A percentile compares a stretch with the other conserved stretches of the same genome.
Conservation (phyloP, 2,329 filamentous ascomycete genomes). For the Trichoderma cornu-damae region DNA sequence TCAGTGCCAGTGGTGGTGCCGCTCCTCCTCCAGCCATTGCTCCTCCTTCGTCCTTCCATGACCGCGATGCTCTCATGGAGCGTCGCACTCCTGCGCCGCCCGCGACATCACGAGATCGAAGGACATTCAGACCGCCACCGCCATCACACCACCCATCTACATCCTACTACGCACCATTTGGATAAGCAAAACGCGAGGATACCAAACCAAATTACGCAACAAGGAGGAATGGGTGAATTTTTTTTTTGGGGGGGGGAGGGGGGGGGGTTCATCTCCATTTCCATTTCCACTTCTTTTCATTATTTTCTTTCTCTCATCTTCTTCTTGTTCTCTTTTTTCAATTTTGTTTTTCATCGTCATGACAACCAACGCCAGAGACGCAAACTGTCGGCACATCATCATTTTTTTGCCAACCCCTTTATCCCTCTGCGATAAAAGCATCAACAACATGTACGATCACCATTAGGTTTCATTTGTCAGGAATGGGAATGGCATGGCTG, state of each 20-base stretch:
- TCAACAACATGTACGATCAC: constrained; percentile 18
- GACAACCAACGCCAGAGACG: neutral
- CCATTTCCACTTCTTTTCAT: too few species aligned
- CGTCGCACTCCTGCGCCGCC: constrained; percentile 14
- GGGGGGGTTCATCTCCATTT: too few species aligned
- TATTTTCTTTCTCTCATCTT: too few species aligned
- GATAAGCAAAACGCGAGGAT: neutral
- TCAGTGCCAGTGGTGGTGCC: constrained; percentile 33
- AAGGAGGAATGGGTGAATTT: neutral
- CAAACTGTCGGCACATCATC: neutral
- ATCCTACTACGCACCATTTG: constrained; percentile 16
- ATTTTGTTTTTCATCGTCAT: neutral
- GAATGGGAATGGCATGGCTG: constrained; percentile 10
- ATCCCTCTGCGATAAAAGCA: neutral
- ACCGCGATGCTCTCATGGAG: constrained; percentile 22
- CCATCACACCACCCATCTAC: constrained; percentile 13
- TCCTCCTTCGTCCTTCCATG: constrained; percentile 26
- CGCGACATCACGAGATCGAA: constrained; percentile 25
- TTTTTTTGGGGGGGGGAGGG: too few species aligned
- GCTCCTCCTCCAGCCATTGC: constrained; percentile 16
- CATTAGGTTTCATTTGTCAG: constrained; percentile 13
- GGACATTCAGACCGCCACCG: constrained; percentile 18
- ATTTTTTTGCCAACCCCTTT: neutral
- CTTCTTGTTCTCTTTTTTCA: too few species aligned
- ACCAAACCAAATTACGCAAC: neutral